phyloP scores from a whole-genome alignment of 257 asterid genomes.

The Parsonsia alboflavescens region DNA sequence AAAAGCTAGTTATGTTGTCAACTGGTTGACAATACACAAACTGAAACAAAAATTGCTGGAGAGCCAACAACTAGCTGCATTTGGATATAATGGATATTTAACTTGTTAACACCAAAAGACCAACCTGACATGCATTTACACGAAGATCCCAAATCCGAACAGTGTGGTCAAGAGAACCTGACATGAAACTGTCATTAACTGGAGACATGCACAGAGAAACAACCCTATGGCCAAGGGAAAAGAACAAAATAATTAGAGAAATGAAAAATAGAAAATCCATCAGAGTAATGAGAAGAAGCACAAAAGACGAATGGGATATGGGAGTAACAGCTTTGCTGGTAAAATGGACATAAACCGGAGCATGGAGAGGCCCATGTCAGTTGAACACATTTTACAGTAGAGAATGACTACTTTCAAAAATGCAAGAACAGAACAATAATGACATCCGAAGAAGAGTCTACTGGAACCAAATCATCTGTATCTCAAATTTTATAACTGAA shows the following conservation, averaged over 20 bases:
- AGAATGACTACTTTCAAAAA: neutral
- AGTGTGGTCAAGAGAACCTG: conserved; percentile 95
- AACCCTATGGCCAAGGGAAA: conserved; percentile 50
- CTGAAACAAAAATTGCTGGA: neutral
- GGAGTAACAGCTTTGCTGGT: neutral
- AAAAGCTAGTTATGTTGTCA: neutral
- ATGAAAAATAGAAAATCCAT: neutral
- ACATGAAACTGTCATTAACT: conserved; percentile 86
- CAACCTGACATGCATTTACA: conserved; percentile 95
- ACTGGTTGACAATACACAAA: neutral
- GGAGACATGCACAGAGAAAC: conserved; percentile 98
- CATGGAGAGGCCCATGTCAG: neutral
- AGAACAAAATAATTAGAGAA: conserved; percentile 1
- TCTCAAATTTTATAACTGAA: neutral
- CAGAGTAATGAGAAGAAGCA: neutral
- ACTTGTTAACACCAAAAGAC: conserved; percentile 17
- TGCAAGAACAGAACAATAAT: neutral
- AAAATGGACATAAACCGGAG: neutral
- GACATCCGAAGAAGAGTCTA: neutral
- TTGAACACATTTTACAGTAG: neutral
- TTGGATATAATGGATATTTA: neutral
- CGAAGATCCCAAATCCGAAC: conserved; percentile 97
- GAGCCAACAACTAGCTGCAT: neutral
- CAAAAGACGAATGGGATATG: neutral
- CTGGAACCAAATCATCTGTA: neutral